A percentile compares a stretch with the other conserved stretches of the same genome.
Evolutionary conservation across 2,329 filamentous ascomycete species (phyloP).

Genomic region (Aspergillus sp.): DNA sequence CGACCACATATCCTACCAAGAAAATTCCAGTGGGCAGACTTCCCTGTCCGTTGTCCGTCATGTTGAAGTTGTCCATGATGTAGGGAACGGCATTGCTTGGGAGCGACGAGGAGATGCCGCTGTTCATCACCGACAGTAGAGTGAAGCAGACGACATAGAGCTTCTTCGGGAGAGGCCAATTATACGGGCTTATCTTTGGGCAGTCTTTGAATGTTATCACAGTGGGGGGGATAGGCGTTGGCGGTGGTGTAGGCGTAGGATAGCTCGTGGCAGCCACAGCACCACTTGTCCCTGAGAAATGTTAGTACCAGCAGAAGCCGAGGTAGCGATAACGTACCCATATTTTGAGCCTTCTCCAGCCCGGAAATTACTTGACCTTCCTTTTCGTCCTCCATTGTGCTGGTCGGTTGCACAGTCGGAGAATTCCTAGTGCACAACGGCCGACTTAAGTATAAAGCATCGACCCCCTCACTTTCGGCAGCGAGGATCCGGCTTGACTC

Average conservation of each 20-base stretch:
- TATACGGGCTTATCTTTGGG: slow-evolving; percentile 25
- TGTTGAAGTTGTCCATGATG: slow-evolving; percentile 35
- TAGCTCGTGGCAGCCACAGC: neutral
- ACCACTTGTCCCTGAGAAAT: neutral
- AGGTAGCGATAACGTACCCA: neutral
- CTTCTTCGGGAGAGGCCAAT: slow-evolving; percentile 30
- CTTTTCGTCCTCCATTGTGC: slow-evolving; percentile 3
- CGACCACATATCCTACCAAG: slow-evolving; percentile 40
- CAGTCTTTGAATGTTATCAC: slow-evolving; percentile 28
- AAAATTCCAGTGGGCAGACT: slow-evolving; percentile 38
- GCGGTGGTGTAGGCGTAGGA: neutral
- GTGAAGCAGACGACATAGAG: slow-evolving; percentile 28
- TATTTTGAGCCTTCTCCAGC: neutral
- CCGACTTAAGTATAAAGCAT: slow-evolving; percentile 6
- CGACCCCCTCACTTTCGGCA: neutral
- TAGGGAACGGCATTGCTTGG: slow-evolving; percentile 40
- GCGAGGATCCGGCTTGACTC: slow-evolving; percentile 18
- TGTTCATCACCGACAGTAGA: slow-evolving; percentile 36
- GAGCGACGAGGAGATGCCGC: slow-evolving; percentile 38
- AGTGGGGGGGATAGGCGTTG: neutral
- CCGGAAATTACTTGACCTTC: neutral
- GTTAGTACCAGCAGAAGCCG: neutral
- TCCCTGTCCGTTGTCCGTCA: slow-evolving; percentile 29
- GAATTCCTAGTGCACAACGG: neutral
- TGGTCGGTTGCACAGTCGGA: neutral